Evolutionary conservation across 495 filamentous ascomycete species (phyloP).

Genomic region (Penicillium subrubescens): DNA sequence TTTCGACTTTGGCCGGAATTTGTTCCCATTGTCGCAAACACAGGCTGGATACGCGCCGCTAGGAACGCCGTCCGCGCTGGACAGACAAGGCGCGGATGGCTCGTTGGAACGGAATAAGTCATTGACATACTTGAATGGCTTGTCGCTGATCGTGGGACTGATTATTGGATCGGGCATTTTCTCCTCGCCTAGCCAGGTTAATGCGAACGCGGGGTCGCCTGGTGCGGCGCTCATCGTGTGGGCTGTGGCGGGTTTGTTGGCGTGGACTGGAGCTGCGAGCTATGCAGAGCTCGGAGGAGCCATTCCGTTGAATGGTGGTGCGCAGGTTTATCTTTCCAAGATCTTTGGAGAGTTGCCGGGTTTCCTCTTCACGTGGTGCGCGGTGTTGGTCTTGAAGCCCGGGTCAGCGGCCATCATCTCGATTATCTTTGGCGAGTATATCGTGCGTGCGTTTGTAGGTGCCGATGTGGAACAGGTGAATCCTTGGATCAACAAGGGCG

Average conservation of each 20-base stretch:
- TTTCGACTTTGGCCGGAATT: slow-evolving; percentile 88
- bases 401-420: slow-evolving; percentile 91
- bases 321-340: slow-evolving; percentile 90
- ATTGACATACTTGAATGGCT: slow-evolving; percentile 88
- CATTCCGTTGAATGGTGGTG: slow-evolving; percentile 92
- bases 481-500: slow-evolving; percentile 87
- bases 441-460: slow-evolving; percentile 82
- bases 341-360: slow-evolving; percentile 92
- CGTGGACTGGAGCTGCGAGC: slow-evolving; percentile 95
- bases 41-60: slow-evolving; percentile 79
- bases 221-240: slow-evolving; percentile 89
- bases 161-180: slow-evolving; percentile 99
- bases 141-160: slow-evolving; percentile 86
- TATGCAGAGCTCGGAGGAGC: slow-evolving; percentile 96
- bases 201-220: slow-evolving; percentile 87
- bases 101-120: slow-evolving; percentile 94
- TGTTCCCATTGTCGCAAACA: slow-evolving; percentile 91
- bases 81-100: slow-evolving; percentile 50
- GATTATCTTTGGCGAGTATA: slow-evolving; percentile 97
- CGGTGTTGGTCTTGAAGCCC: slow-evolving; percentile 91
- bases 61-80: slow-evolving; percentile 64
- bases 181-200: slow-evolving; percentile 91
- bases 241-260: slow-evolving; percentile 84
- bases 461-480: slow-evolving; percentile 75
- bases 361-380: slow-evolving; percentile 95